Percentiles rank a stretch among this genome's conserved stretches.
phyloP scores from a whole-genome alignment of 306 rosid genomes.

The Castanospermum australe region DNA sequence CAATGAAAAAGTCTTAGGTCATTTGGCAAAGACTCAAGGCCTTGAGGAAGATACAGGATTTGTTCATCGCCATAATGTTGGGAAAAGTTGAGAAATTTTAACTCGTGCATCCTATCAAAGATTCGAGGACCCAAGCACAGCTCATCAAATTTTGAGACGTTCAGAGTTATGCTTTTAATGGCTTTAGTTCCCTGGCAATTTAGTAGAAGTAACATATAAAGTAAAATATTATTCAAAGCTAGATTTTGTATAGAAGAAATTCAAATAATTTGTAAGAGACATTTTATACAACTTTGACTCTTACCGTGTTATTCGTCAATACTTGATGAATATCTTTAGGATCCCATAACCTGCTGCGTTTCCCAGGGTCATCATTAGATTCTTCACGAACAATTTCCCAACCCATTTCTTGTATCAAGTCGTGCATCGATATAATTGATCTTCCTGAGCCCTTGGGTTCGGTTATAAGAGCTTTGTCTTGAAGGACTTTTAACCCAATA shows the following conservation, averaged over 20 bases:
- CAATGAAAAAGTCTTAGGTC: neutral
- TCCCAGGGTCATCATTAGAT: slow-evolving; percentile 14
- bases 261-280: neutral
- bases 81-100: neutral
- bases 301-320: slow-evolving; percentile 12
- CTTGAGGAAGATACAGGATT: neutral
- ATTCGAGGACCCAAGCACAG: neutral
- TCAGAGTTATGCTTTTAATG: slow-evolving; percentile 12
- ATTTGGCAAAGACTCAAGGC: slow-evolving; percentile 15
- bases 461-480: slow-evolving; percentile 32
- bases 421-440: slow-evolving; percentile 23
- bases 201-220: neutral
- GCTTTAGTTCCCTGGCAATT: slow-evolving; percentile 24
- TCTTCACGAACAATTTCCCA: slow-evolving; percentile 29
- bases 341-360: slow-evolving; percentile 21
- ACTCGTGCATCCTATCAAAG: neutral
- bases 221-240: neutral
- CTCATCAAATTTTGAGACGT: neutral
- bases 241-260: neutral
- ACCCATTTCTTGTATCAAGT: slow-evolving; percentile 34
- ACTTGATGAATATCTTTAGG: slow-evolving; percentile 8
- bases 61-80: neutral
- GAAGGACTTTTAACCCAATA: slow-evolving; percentile 18
- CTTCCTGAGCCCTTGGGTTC: slow-evolving; percentile 13
- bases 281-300: neutral